Conservation (phyloP, 306 rosid species). For the Sphenostylis stenocarpa region DNA sequence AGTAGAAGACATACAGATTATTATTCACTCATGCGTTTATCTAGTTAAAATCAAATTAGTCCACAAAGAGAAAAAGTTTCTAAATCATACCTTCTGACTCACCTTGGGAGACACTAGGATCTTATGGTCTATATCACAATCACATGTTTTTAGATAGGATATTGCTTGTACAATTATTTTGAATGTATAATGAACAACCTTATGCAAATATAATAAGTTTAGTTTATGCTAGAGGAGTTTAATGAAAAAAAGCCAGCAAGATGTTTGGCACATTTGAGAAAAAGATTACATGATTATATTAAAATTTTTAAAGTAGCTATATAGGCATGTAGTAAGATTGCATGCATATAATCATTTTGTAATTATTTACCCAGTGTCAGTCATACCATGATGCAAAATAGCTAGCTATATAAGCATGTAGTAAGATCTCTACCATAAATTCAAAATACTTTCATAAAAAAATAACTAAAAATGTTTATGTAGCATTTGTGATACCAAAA, state of each 20-base stretch:
- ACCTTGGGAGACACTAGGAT: neutral
- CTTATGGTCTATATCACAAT: neutral
- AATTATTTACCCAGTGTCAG: slow-evolving; percentile 7
- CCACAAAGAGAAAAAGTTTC: slow-evolving; percentile 6
- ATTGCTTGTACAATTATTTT: neutral
- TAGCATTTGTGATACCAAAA: slow-evolving; percentile 15
- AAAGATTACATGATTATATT: neutral
- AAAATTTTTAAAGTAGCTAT: slow-evolving; percentile 19
- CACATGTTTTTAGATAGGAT: neutral
- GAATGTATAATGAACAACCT: neutral
- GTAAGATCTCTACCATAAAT: slow-evolving; percentile 18
- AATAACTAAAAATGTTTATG: neutral
- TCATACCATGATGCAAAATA: slow-evolving; percentile 20
- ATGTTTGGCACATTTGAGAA: slow-evolving; percentile 18
- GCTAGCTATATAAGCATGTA: slow-evolving; percentile 14
- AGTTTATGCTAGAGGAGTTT: slow-evolving; percentile 8
- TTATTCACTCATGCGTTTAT: neutral
- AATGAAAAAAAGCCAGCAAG: neutral
- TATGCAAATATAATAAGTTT: slow-evolving; percentile 7
- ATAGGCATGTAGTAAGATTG: too few species aligned
- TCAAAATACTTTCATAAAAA: neutral
- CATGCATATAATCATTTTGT: neutral
- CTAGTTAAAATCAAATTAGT: slow-evolving; percentile 17
- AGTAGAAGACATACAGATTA: neutral
- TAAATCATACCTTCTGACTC: neutral